Evolutionary conservation across 352 stramenopile genomes (phyloP), one percentile per base, ranked within the genome.

Genomic region (Peronosclerospora sorghi): DNA sequence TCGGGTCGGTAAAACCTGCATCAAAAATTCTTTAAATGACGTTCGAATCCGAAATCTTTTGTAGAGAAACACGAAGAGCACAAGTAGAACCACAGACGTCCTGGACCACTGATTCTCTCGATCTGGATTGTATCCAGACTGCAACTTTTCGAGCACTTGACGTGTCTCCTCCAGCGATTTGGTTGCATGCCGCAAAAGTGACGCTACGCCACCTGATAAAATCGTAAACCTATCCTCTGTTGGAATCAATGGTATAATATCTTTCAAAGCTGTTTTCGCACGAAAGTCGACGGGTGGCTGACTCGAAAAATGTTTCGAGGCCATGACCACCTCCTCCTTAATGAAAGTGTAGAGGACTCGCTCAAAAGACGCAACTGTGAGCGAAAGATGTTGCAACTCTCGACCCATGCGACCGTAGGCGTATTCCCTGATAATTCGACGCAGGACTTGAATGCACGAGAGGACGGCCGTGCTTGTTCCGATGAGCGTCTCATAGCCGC

Each of bases 331-430:
- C 57, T 92, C 80, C 46, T 93, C 77, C 46, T 90, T 89, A 46
- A 90, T 90, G 56, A 93, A 93, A 26, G 64, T 86, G 54, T 89
- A 93, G 15, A 93, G 47, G 9, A 93, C 63, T 23, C 80, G 70
- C 59, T 93, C 80, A 53, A 89, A 90, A 18, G 62, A 83, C 8
- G 77, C 80, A 19, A 93, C 80, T 1, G 77, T 93, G 17, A 93
- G 63, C 38, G 80, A 93, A 21, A 93, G 49, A 39, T 93, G 80
- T 56, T 89, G 80, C 38, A 93, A 58, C 53, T 93, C 77, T 18
- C 80, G 71, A 1, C 80, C 80, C 63, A 93, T 71, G 14, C 77
- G 61, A 1, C 77, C 75, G 44, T 86, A 90, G n/a, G n/a, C 23
- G 80, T 74, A 37, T 90, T 93, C 72, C 35, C 73, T 74, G 32